These are phyloP conservation scores for Phytopythium ostracodes DNA, from an alignment of 352 stramenopile genomes.

Conservation along the genomic window DNA sequence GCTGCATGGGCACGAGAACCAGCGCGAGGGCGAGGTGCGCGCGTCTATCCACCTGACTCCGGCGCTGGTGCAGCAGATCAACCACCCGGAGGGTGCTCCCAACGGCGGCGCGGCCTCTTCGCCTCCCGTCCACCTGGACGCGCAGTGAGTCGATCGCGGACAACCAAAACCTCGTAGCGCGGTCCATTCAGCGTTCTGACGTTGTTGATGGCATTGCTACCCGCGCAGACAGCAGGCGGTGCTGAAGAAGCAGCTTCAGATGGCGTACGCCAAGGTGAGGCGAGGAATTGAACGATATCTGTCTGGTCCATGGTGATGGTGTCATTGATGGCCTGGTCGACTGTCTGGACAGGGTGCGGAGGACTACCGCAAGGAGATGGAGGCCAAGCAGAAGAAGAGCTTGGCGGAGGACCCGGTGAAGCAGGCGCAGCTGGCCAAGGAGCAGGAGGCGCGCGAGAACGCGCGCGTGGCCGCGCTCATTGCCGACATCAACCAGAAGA, in stretches of 20 bases:
- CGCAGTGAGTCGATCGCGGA: slow-evolving; percentile 32
- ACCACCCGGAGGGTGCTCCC: slow-evolving; percentile 29
- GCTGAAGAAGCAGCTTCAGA: slow-evolving; percentile 72
- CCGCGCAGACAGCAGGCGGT: slow-evolving; percentile 41
- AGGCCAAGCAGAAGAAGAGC: slow-evolving; percentile 40
- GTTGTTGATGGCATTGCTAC: slow-evolving; percentile 1
- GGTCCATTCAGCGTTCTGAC: background rate
- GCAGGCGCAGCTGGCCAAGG: slow-evolving; percentile 61
- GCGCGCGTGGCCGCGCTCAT: slow-evolving; percentile 70
- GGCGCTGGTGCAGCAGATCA: slow-evolving; percentile 66
- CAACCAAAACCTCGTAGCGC: background rate
- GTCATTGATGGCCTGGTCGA: background rate
- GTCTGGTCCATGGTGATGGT: background rate
- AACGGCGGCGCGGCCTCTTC: slow-evolving; percentile 7
- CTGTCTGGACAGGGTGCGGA: slow-evolving; percentile 42
- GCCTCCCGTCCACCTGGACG: slow-evolving; percentile 16
- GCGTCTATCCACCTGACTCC: slow-evolving; percentile 68
- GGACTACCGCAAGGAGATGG: slow-evolving; percentile 62
- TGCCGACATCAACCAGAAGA: slow-evolving; percentile 77
- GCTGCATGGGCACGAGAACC: slow-evolving; percentile 35
- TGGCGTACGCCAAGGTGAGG: slow-evolving; percentile 69
- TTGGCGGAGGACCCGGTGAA: slow-evolving; percentile 19
- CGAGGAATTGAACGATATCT: background rate
- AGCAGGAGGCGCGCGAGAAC: slow-evolving; percentile 66
- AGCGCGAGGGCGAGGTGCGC: slow-evolving; percentile 37